These are phyloP conservation scores for Venustampulla echinocandica DNA, from an alignment of 495 filamentous ascomycete species.

Conservation along the genomic window DNA sequence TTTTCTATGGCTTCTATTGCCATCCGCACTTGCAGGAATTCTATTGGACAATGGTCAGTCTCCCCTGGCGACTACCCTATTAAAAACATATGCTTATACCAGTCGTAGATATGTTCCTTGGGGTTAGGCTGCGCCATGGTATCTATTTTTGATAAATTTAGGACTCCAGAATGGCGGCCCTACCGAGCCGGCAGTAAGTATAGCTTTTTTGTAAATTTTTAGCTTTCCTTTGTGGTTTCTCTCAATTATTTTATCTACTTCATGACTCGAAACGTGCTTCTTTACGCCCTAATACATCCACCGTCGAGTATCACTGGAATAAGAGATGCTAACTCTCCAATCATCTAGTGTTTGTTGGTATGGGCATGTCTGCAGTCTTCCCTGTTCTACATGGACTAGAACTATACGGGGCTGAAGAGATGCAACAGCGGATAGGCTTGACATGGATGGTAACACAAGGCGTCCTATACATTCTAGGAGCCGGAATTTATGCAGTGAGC, in stretches of 20 bases:
- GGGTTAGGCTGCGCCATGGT: conserved; percentile 67
- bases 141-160: conserved; percentile 69
- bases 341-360: conserved; percentile 86
- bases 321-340: too few relatives aligned
- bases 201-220: too few relatives aligned
- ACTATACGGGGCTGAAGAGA: conserved; percentile 47
- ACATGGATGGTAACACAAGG: conserved; percentile 76
- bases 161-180: conserved; percentile 71
- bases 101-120: conserved; percentile 61
- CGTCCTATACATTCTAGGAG: conserved; percentile 75
- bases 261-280: too few relatives aligned
- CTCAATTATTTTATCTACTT: too few relatives aligned
- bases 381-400: conserved; percentile 63
- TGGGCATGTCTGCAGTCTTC: conserved; percentile 77
- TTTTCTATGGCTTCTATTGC: conserved; percentile 83
- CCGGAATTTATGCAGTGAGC: conserved; percentile 68
- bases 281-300: too few relatives aligned
- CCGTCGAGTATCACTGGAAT: too few relatives aligned
- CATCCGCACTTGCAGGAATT: conserved; percentile 47
- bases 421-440: conserved; percentile 69
- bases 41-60: conserved; percentile 66
- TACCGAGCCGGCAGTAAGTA: conserved; percentile 81
- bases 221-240: too few relatives aligned
- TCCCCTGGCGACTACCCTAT: neutral
- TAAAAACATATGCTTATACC: neutral